Conservation (phyloP, 371 early-diverging fungal genomes). For the Actinomortierella ambigua region DNA sequence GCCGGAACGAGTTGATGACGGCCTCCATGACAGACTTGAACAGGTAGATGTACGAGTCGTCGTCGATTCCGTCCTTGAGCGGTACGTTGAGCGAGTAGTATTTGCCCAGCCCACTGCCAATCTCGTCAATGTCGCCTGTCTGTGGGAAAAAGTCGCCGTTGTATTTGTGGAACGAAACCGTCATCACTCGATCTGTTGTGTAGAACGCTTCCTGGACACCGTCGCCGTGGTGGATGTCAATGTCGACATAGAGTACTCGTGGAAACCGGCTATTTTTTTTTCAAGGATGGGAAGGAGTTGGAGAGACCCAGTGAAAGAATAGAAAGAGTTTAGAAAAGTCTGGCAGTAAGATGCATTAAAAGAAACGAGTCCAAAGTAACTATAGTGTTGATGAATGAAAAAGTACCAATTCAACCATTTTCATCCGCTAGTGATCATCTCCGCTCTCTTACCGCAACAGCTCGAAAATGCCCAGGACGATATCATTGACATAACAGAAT, state of each 20-base stretch:
- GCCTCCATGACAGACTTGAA: constrained; percentile 86
- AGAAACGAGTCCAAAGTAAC: background rate
- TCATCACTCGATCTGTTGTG: constrained; percentile 90
- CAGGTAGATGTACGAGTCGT: constrained; percentile 79
- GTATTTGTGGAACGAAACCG: constrained; percentile 94
- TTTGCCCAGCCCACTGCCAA: constrained; percentile 76
- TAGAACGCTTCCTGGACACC: constrained; percentile 97
- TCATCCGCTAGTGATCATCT: too few relatives aligned
- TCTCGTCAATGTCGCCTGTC: constrained; percentile 87
- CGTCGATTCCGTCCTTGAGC: constrained; percentile 90
- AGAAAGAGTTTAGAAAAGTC: background rate
- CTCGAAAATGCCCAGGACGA: constrained; percentile 90
- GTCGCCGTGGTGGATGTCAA: constrained; percentile 97
- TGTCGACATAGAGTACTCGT: constrained; percentile 93
- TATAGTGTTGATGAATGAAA: too few relatives aligned
- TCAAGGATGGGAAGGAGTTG: too few relatives aligned
- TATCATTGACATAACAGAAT: constrained; percentile 97
- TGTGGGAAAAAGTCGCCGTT: constrained; percentile 95
- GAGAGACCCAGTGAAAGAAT: background rate
- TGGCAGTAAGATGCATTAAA: background rate
- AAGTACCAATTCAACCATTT: too few relatives aligned
- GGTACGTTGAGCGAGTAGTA: constrained; percentile 93
- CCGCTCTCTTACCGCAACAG: constrained; percentile 66
- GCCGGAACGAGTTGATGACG: constrained; percentile 80
- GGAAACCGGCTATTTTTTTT: constrained; percentile 65